phyloP scores from a whole-genome alignment of 345 rosid species.

The Microthlaspi erraticum region DNA sequence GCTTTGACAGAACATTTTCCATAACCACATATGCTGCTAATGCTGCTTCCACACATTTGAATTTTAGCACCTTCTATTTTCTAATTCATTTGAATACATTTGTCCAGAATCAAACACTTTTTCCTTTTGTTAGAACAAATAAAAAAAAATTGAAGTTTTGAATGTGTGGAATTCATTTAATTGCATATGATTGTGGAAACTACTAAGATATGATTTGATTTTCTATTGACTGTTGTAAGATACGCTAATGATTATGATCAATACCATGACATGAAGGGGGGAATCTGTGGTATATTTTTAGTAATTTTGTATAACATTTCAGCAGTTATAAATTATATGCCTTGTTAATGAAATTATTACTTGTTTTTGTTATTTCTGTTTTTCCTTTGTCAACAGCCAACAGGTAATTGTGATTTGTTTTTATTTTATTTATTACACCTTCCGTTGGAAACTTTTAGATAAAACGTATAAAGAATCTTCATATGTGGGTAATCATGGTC shows the following conservation, averaged over 20 bases:
- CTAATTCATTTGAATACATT: background rate
- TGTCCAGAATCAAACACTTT: background rate
- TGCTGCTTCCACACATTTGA: constrained; percentile 35
- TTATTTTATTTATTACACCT: too few relatives aligned
- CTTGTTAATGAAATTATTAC: background rate
- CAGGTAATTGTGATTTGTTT: too few relatives aligned
- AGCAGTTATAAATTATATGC: background rate
- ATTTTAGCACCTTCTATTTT: background rate
- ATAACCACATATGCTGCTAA: constrained; percentile 26
- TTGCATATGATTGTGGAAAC: constrained; percentile 40
- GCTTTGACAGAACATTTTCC: constrained; percentile 44
- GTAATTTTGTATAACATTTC: background rate
- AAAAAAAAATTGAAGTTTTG: background rate
- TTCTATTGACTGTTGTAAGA: constrained; percentile 21
- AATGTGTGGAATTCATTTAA: constrained; percentile 11
- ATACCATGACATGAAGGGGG: background rate
- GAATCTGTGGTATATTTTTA: background rate
- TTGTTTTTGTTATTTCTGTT: constrained; percentile 1
- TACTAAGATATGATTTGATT: constrained; percentile 19
- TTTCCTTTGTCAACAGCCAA: too few relatives aligned
- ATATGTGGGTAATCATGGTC: background rate
- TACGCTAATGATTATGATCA: constrained; percentile 8
- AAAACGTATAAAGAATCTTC: background rate
- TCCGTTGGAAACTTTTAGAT: too few relatives aligned
- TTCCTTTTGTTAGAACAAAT: background rate